Base-by-base conservation (phyloP, 352 stramenopile species). In the Globisporangium cylindrosporum region DNA sequence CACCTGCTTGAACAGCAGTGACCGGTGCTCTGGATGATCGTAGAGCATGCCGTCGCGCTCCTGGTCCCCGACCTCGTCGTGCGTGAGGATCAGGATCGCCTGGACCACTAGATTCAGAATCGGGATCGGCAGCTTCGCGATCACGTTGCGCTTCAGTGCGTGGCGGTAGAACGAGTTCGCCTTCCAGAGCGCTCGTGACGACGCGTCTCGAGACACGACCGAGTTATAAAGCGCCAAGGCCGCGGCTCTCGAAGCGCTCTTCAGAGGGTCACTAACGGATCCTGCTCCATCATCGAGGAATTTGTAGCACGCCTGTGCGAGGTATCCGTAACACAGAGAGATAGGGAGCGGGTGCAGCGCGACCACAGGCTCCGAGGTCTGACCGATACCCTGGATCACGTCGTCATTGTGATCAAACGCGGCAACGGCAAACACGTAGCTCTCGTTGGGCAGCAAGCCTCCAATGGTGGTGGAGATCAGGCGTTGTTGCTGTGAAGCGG, bases 381-480 rank as follows among this genome's bases (percentile, higher is more conserved):
- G 77, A 0, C 88, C 88, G 43, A 95, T 91, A 4, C 70, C 74
- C 53, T 89, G 64, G 24, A 97, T 90, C 9, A 92, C 34, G 3
- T 92, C 73, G 20, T 85, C 73, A 0, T 83, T 70, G 3, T 62
- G 69, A 55, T 97, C 88, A 27, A 89, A 97, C 1, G 88, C 88
- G 27, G 88, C 88, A 2, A 89, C 76, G 10, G 89, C 89, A 55
- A 97, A 97, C 15, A 95, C 85, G 62, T 95, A 97, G 61, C 73
- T 88, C 38, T 93, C 85, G 59, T 94, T 94, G 0, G 86, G 70
- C 0, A 75, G 24, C 4, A 97, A 54, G 0, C 77, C 82, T 4
- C 74, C 81, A 38, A 96, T 75, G 12, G 38, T 46, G 1, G 78
- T 90, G 1, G 78, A 89, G 6, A 80, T 70, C 29, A 66, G 43